Evolutionary conservation across 2,329 filamentous ascomycete species (phyloP).

Genomic region (Neofusicoccum kwambonambiense): DNA sequence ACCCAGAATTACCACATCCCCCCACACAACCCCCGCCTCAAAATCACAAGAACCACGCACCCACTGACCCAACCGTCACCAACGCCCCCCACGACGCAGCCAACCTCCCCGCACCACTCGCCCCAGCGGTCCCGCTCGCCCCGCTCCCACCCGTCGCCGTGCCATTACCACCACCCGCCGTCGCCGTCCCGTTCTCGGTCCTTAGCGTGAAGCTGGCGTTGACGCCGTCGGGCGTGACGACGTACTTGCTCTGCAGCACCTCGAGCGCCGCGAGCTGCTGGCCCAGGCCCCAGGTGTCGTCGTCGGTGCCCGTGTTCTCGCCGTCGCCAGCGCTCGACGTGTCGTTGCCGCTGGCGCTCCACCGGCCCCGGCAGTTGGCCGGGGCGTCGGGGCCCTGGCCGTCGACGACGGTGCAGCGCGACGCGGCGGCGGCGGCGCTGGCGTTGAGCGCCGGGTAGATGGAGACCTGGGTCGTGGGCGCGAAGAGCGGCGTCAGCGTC

Average conservation of each 20-base stretch:
- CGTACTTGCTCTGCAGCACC: conserved; percentile 45
- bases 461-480: conserved; percentile 41
- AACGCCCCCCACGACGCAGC: neutral
- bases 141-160: neutral
- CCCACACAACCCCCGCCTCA: neutral
- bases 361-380: conserved; percentile 44
- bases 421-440: conserved; percentile 44
- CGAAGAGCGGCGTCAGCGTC: conserved; percentile 44
- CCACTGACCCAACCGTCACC: neutral
- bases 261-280: conserved; percentile 61
- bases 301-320: conserved; percentile 39
- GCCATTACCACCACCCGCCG: neutral
- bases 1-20: too few relatives aligned
- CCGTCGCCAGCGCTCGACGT: conserved; percentile 46
- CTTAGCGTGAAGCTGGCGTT: neutral
- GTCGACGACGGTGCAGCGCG: conserved; percentile 25
- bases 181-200: neutral
- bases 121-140: neutral
- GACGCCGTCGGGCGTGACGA: neutral
- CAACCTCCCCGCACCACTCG: neutral
- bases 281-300: conserved; percentile 53
- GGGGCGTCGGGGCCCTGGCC: conserved; percentile 43
- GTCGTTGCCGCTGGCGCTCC: conserved; percentile 41
- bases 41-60: too few relatives aligned
- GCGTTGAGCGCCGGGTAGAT: conserved; percentile 40